A percentile compares a stretch with the other conserved stretches of the same genome.
Conservation (phyloP, 805 yeast species). For the Ogataea populi-albae region DNA sequence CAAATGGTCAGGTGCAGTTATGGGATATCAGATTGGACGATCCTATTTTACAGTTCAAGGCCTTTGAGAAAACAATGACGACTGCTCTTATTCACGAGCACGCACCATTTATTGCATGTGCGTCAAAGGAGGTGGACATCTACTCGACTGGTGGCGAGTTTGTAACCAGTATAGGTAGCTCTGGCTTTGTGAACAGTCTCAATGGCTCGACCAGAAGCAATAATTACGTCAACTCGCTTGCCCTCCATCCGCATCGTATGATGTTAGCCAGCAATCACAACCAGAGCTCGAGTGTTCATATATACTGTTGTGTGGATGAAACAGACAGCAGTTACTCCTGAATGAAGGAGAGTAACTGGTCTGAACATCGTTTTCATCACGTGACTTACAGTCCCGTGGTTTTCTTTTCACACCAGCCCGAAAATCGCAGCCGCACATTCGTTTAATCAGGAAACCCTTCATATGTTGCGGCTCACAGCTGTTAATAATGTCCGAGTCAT, state of each 20-base stretch:
- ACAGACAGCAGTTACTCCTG: constrained; percentile 6
- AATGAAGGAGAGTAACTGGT: neutral
- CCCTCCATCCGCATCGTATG: constrained; percentile 94
- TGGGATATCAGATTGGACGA: constrained; percentile 85
- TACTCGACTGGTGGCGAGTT: constrained; percentile 86
- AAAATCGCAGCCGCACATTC: too few species aligned
- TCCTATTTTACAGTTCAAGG: constrained; percentile 66
- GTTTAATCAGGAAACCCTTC: too few species aligned
- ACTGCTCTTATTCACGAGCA: constrained; percentile 88
- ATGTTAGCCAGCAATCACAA: constrained; percentile 81
- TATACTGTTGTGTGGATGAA: constrained; percentile 52
- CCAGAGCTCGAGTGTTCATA: constrained; percentile 68
- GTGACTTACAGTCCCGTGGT: too few species aligned
- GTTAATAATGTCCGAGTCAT: constrained; percentile 13
- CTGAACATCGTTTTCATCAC: too few species aligned
- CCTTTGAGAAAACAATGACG: constrained; percentile 51
- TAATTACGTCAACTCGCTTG: constrained; percentile 59
- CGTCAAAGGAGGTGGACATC: constrained; percentile 71
- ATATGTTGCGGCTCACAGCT: too few species aligned
- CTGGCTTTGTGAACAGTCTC: constrained; percentile 39
- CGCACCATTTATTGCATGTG: constrained; percentile 91
- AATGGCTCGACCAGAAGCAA: constrained; percentile 45
- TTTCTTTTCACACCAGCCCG: too few species aligned
- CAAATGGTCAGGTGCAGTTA: constrained; percentile 77
- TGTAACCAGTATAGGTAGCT: constrained; percentile 50